A percentile compares a stretch with the other conserved stretches of the same genome.
Conservation (phyloP, 1,139 yeast genomes). For the Zygoascus hellenicus region DNA sequence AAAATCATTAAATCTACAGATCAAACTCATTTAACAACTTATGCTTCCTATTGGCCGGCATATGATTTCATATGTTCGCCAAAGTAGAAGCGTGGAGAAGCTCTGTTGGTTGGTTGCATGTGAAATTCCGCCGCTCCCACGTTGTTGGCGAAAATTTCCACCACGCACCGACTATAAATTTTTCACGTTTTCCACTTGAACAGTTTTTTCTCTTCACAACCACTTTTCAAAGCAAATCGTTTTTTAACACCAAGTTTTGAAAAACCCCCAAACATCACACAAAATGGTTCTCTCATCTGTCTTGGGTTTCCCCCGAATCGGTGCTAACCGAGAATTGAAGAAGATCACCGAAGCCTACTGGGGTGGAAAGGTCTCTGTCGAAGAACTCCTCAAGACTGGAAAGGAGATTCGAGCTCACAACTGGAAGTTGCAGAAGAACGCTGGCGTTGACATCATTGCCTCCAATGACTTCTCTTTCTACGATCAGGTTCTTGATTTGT, state of each 20-base stretch:
- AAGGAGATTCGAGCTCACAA: constrained; percentile 91
- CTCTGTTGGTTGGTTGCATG: too few relatives aligned
- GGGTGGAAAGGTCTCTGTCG: constrained; percentile 86
- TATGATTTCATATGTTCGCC: too few relatives aligned
- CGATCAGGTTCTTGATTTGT: constrained; percentile 93
- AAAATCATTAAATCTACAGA: too few relatives aligned
- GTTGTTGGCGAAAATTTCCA: too few relatives aligned
- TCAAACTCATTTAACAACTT: too few relatives aligned
- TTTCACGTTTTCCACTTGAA: constrained; percentile 7
- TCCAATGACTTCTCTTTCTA: constrained; percentile 98
- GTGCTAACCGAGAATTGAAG: constrained; percentile 98
- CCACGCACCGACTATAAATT: constrained; percentile 2
- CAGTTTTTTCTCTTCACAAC: constrained; percentile 3
- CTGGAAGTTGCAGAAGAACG: constrained; percentile 96
- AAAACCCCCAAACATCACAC: constrained; percentile 8
- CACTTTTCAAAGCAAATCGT: background rate
- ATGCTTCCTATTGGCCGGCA: too few relatives aligned
- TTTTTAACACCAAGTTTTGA: background rate
- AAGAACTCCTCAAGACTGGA: constrained; percentile 86
- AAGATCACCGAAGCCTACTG: constrained; percentile 99
- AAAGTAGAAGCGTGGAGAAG: too few relatives aligned
- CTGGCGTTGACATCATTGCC: constrained; percentile 96
- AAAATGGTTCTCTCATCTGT: constrained; percentile 92
- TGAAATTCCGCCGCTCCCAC: too few relatives aligned
- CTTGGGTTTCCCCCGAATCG: constrained; percentile 97